Base-by-base conservation (phyloP, 2,329 filamentous ascomycete genomes). In the Pseudogymnoascus pannorum region DNA sequence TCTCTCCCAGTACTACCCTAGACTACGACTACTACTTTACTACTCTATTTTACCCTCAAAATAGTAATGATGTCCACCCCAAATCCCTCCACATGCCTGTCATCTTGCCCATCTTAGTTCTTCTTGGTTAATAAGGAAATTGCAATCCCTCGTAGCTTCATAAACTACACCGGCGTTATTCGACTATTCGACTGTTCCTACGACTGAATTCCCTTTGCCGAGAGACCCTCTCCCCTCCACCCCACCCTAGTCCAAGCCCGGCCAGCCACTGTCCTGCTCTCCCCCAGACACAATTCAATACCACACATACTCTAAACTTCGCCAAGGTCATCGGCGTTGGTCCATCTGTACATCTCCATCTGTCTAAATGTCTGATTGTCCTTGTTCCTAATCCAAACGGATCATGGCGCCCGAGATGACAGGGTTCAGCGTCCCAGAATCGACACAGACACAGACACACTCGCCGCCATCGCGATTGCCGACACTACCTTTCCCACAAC, bases 401-500 rank as follows among this genome's bases (percentile, higher is more conserved):
- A 36, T 58, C 54, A 58, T 58, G 54, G 54, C 54, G 54, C 33
- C 54, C 33, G 29, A 33, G 18, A 33, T 12, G 54, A 58, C 54
- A 58, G 54, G 54, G 54, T 33, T 58, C 16, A 35, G 54, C 54
- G 16, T 58, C 54, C 29, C 11, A 36, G 54, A 35, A 35, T 58
- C 54, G 54, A 48, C 22, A 5, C 42, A 48, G 42, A 29, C 54
- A 35, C 33, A 20, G 3, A 3, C 22, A 44, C 6, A 44, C 54
- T 33, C 33, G 54, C 54, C 33, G 29, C 54, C 29, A 58, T 58
- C 29, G 11, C 54, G 54, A 58, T 58, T 24, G 29, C 29, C 33
- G 54, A 58, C 29, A 58, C 29, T 29, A 29, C 14, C 44, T 54
- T 20, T n/a, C 22, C 51, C 26, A 33, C 44, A 12, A 9, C 4